Base-by-base conservation (phyloP, 148 eudicot species). In the Pharnaceum exiguum region DNA sequence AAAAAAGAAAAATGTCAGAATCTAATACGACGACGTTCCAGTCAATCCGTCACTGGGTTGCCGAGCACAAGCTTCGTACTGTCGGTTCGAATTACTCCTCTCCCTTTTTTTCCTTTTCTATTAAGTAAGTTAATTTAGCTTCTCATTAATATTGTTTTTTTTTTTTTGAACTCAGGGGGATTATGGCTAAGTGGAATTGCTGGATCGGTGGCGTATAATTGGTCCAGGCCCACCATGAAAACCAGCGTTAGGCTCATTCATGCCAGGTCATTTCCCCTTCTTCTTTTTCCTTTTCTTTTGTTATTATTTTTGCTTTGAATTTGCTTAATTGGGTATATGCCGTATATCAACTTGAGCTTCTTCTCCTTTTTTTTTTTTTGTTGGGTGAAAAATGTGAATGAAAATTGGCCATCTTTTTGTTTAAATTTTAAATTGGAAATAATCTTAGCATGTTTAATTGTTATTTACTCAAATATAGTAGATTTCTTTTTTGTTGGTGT, bases 171-270 rank as follows among this genome's bases (percentile, higher is more conserved):
- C 56, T 2, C 71, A 83, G 95, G 90, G 65, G 59, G 78, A 37
- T 71, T 87, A 28, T 87, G 87, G 90, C 61, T 79, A 51, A 78
- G 85, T 48, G 95, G 87, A 30, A 73, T 87, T 23, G 55, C 82
- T 29, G 87, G 90, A 43, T 87, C 95, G 5, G 42, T 87, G 23
- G 95, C 90, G 1, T 84, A 87, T 61, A 87, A 87, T 71, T 87
- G 95, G 95, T 84, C 95, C 71, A 87, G 83, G 23, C 90, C 95
- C 8, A 75, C 76, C 54, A 87, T 87, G 95, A 84, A 87, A 67
- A 84, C 95, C 59, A 87, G 95, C 66, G 95, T 87, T 50, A 73
- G 70, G 66, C 70, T 87, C 51, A 87, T 87, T 53, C 95, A 87
- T 28, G 95, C 90, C 29, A 87, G 95, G 95, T 87, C 71, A 18